Conservation (phyloP, 2,329 filamentous ascomycete genomes). For the Colletotrichum aenigma region DNA sequence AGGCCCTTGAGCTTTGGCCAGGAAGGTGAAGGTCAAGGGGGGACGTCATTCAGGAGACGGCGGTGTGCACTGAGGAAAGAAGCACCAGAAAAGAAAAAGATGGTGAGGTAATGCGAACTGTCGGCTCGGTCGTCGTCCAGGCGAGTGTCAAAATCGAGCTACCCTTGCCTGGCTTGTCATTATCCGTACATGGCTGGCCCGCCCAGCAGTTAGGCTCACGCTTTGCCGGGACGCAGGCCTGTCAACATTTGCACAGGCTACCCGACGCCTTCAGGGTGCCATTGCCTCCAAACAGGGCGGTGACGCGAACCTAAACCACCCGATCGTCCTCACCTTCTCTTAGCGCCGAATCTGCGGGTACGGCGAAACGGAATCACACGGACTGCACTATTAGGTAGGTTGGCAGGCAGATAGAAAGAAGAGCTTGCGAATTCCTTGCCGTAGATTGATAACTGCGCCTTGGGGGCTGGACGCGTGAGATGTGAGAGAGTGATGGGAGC, state of each 20-base stretch:
- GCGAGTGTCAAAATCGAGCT: conserved; percentile 10
- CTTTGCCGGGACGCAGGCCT: neutral
- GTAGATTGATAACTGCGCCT: neutral
- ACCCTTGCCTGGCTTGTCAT: neutral
- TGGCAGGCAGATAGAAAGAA: neutral
- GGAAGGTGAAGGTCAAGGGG: neutral
- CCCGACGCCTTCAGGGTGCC: neutral
- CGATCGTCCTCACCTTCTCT: neutral
- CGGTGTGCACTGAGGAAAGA: conserved; percentile 10
- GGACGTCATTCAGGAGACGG: conserved; percentile 3
- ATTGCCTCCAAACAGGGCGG: conserved; percentile 9
- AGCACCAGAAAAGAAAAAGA: neutral
- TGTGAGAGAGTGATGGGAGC: neutral
- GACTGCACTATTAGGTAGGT: neutral
- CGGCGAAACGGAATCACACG: neutral
- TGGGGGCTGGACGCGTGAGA: neutral
- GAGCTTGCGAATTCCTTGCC: neutral
- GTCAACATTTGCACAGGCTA: conserved; percentile 5
- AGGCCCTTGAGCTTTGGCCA: neutral
- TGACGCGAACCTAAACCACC: conserved; percentile 8
- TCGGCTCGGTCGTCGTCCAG: conserved; percentile 17
- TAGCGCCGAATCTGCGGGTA: neutral
- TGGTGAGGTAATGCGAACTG: conserved; percentile 17
- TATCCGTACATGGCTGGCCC: neutral
- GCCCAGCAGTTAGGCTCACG: neutral